Evolutionary conservation across 2,329 filamentous ascomycete species (phyloP), one percentile per base, ranked within the genome.

Genomic region (Ceratocystis diversiconidia): DNA sequence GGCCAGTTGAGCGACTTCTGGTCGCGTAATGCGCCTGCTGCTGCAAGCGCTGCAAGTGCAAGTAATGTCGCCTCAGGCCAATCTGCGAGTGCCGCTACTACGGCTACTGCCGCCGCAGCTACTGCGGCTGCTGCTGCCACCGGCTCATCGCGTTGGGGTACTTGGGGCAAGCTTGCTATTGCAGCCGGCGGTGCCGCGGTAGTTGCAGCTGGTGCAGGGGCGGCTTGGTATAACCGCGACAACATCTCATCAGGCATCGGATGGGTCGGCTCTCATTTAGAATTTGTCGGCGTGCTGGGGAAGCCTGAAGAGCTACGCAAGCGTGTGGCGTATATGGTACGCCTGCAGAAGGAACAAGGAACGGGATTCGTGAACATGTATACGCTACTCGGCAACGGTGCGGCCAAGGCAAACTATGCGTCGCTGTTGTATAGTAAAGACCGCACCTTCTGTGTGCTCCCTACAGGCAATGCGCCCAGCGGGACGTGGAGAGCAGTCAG

Each of bases 201-300:
- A 0, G 86, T 92, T 0, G 88, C 87, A 1, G 92, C 88, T 0
- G 90, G 89, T 6, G 88, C 88, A 0, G 89, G 89, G 0, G 91
- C 91, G 6, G 88, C 92, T 10, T 97, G 95, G 77, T 79, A 88
- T 71, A 91, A 94, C 71, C 84, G 90, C 65, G 89, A 95, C 41
- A 85, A 90, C 69, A 84, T 97, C 68, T 83, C 82, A 2, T 81
- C 87, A 67, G 88, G 92, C 6, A 86, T 86, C 77, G 79, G 79
- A 8, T 97, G 92, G 91, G 89, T 89, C 15, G 85, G 87, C 17
- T 94, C 89, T 44, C 94, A 99, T 75, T 83, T 99, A 30, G 89
- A 94, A 74, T 99, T 97, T 71, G 89, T 97, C 1, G 90, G 91
- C 1, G 95, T 90, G 71, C 81, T 99, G 6, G 88, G 89, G 61